phyloP scores from a whole-genome alignment of 2,329 filamentous ascomycete species.

The Colletotrichum sp. region DNA sequence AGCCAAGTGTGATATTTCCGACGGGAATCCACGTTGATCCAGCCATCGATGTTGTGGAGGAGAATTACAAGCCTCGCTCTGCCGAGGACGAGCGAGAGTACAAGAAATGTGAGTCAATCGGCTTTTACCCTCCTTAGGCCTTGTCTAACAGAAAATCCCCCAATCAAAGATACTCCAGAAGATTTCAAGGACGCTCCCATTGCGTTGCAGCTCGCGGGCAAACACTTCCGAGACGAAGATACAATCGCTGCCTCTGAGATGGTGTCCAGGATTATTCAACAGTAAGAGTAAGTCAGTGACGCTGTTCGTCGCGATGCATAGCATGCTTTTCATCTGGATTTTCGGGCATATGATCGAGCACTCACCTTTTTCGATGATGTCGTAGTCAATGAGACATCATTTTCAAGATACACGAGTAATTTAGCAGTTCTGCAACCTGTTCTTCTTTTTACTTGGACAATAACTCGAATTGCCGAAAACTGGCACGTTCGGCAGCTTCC shows the following conservation, averaged over 20 bases:
- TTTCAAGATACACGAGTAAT: background rate
- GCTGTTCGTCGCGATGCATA: background rate
- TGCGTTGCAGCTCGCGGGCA: slow-evolving; percentile 1
- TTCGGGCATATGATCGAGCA: accelerated
- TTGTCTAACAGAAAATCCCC: background rate
- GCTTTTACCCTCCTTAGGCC: background rate
- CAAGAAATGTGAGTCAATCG: slow-evolving; percentile 6
- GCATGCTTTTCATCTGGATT: background rate
- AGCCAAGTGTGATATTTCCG: slow-evolving; percentile 30
- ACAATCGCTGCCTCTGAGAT: background rate
- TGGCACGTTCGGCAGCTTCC: background rate
- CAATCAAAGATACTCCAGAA: background rate
- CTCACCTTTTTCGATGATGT: background rate
- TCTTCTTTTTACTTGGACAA: background rate
- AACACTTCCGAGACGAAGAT: slow-evolving; percentile 8
- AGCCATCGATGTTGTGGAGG: background rate
- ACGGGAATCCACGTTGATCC: slow-evolving; percentile 21
- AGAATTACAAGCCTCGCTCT: background rate
- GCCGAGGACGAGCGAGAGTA: background rate
- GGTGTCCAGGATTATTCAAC: background rate
- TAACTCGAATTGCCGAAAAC: background rate
- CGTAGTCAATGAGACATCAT: background rate
- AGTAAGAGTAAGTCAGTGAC: background rate
- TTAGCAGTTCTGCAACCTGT: background rate
- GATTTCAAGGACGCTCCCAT: background rate